Evolutionary conservation across 169 alveolate genomes (phyloP), one percentile per base, ranked within the genome.

Genomic region (Theileria sp.): DNA sequence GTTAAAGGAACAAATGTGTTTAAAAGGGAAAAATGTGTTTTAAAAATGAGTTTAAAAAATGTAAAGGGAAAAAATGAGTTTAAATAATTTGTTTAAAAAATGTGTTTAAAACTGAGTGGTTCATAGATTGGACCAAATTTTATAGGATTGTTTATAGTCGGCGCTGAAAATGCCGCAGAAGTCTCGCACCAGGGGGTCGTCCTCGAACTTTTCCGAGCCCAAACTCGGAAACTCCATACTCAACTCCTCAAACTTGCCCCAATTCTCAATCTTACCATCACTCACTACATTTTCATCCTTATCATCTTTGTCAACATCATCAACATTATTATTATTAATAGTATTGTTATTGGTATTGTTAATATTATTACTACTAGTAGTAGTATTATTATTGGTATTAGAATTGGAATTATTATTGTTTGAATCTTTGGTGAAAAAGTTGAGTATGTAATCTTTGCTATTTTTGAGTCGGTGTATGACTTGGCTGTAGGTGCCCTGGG

Each of bases 171-270:
- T 58, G 67, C 32, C 67, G 26, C 67, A 58, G 32, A 58, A 58
- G 67, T 58, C 67, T 10, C 67, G 1, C 26, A 58, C 67, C 36
- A 58, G n/a, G 15, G 67, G 67, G 8, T 58, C 67, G 26, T 58
- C 32, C 26, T 58, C 26, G 32, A 21, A 58, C 67, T 58, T 58
- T 30, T 58, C 67, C 19, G 67, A 8, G 5, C 32, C 67, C 28
- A 58, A 25, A 25, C 36, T 25, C 26, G 67, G 34, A 25, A 58
- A 58, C 36, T 58, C 67, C 36, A 58, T 19, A n/a, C 67, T 25
- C 36, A 21, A 19, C 67, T 58, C 32, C 67, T 21, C 67, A 19
- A 54, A 19, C 28, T 54, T 19, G 7, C 62, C 62, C 62, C 19
- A n/a, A 19, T 7, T 21, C 26, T 56, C 65, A 21, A 19, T 56